Evolutionary conservation across 148 eudicot genomes (phyloP), one percentile per base, ranked within the genome.

Genomic region (Heliamphora exappendiculata): DNA sequence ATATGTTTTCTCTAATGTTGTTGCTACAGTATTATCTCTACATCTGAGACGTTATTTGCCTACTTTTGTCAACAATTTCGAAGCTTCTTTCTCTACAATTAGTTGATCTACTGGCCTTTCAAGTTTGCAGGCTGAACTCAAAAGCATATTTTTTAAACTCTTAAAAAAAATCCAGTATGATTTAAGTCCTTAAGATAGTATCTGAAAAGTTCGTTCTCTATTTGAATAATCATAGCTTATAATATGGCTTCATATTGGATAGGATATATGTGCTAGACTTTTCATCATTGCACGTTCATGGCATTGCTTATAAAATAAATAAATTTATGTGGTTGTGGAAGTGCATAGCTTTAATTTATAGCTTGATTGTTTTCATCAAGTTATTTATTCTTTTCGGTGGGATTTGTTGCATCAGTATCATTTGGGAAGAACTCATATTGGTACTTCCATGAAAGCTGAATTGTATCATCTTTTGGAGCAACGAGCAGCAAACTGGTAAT

Each of bases 371-470:
- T 14, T 60, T 36, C 44, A 41, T 67, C 19, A 8, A 19, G 69
- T 45, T 11, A 34, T 14, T 75, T 57, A 51, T 66, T 77, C 12
- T 74, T 74, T 51, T 44, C 36, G 45, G 51, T 41, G 37, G 74
- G 39, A 54, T 67, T 41, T 67, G 54, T 53, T 74, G 22, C 63
- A 13, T 36, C 89, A 91, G 98, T 91, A 68, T 86, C 97, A 94
- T 79, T 75, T 94, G 82, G 98, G 98, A 79, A 90, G 97, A 87
- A 95, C 97, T 81, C 98, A 94, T 71, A 91, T 94, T 81, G 92
- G 95, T 76, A 78, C 83, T 74, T 82, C 97, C 70, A 90, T 91
- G 95, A 90, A 84, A 79, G 80, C 95, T 53, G 85, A 82, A 66
- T 68, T 90, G 80, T 94, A 89, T 76, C 79, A 82, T 26, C 87